These are phyloP conservation scores for Aspergillus wentii DNA, from an alignment of 495 filamentous ascomycete genomes.

Conservation along the genomic window DNA sequence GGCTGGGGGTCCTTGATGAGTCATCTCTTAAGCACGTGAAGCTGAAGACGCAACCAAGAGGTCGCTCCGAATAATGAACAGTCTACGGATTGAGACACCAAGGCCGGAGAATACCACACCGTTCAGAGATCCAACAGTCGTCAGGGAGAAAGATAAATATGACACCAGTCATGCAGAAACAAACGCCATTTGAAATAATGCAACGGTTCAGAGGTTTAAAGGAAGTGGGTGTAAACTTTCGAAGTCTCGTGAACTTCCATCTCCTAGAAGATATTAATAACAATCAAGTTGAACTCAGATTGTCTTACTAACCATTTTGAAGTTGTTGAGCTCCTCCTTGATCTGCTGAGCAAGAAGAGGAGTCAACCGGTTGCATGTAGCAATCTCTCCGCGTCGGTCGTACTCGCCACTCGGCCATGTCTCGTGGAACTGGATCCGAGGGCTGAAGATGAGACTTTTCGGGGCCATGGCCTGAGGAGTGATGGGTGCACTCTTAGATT, in stretches of 20 bases:
- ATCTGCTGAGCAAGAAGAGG: conserved; percentile 98
- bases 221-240: conserved; percentile 99
- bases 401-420: conserved; percentile 96
- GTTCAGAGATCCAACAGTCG: conserved; percentile 20
- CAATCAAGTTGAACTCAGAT: too few species aligned
- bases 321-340: conserved; percentile 98
- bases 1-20: not conserved
- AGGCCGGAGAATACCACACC: conserved; percentile 17
- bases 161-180: conserved; percentile 11
- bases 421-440: conserved; percentile 90
- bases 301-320: conserved; percentile 94
- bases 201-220: conserved; percentile 69
- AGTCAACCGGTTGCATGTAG: conserved; percentile 95
- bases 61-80: conserved; percentile 16
- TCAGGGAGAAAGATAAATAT: conserved; percentile 13
- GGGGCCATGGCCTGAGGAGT: conserved; percentile 63
- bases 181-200: conserved; percentile 24
- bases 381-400: conserved; percentile 91
- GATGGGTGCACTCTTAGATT: conserved; percentile 68
- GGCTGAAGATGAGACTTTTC: conserved; percentile 85
- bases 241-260: conserved; percentile 99
- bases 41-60: conserved; percentile 16
- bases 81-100: conserved; percentile 20
- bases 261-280: conserved; percentile 54
- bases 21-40: not conserved